Conservation (phyloP, 306 rosid species). For the Fagus crenata region DNA sequence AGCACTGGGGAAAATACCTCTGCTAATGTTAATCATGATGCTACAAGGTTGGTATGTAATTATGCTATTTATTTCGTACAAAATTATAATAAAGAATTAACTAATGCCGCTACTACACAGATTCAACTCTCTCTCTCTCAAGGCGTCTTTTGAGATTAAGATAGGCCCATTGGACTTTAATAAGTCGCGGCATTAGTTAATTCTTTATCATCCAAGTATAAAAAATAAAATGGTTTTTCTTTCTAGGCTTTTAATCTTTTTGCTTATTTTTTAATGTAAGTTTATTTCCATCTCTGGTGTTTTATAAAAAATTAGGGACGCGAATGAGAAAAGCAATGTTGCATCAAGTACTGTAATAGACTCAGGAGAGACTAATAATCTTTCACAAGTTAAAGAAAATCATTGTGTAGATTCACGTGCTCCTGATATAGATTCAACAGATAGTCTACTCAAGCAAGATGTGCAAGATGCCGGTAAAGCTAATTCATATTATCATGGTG, state of each 20-base stretch:
- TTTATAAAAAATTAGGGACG: conserved; percentile 43
- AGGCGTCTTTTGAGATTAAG: too few species aligned
- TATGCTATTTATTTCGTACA: background rate
- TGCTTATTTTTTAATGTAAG: conserved; percentile 11
- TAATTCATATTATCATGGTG: conserved; percentile 41
- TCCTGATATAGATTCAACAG: conserved; percentile 37
- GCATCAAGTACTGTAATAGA: conserved; percentile 25
- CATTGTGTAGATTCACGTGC: conserved; percentile 25
- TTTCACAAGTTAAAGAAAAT: conserved; percentile 44
- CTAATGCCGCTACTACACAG: too few species aligned
- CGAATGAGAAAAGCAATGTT: conserved; percentile 36
- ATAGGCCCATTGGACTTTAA: too few species aligned
- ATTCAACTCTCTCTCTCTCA: too few species aligned
- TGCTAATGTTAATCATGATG: conserved; percentile 19
- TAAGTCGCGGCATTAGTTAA: too few species aligned
- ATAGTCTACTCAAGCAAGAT: conserved; percentile 27
- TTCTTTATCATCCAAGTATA: too few species aligned
- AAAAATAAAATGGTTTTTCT: background rate
- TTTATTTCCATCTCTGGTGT: conserved; percentile 4
- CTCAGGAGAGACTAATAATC: conserved; percentile 38
- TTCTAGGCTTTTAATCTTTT: background rate
- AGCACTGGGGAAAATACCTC: conserved; percentile 25
- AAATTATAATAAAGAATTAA: background rate
- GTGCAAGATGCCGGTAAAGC: conserved; percentile 26
- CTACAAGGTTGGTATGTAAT: conserved; percentile 39